These are phyloP conservation scores for Carallia brachiata DNA, from an alignment of 345 rosid genomes.

Conservation along the genomic window DNA sequence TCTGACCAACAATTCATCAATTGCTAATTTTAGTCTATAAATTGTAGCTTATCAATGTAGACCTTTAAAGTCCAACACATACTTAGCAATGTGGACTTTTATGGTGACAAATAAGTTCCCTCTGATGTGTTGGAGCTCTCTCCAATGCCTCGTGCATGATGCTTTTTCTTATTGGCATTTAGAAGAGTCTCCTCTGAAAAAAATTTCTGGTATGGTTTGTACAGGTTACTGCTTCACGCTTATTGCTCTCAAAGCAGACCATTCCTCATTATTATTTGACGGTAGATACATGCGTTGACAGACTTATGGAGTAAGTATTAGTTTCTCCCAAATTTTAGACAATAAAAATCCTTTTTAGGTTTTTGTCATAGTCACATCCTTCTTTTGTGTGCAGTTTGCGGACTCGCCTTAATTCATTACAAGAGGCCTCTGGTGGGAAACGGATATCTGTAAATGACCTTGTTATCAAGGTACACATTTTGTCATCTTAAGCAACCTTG, in stretches of 20 bases:
- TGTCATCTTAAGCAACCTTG: background rate
- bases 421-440: constrained; percentile 91
- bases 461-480: constrained; percentile 75
- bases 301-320: constrained; percentile 72
- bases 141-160: background rate
- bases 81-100: no score
- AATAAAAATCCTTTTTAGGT: background rate
- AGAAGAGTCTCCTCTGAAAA: constrained; percentile 5
- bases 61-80: no score
- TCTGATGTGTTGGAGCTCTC: background rate
- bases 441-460: constrained; percentile 91
- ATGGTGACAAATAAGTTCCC: background rate
- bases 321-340: constrained; percentile 5
- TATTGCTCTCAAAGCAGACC: constrained; percentile 88
- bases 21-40: background rate
- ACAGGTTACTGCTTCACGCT: constrained; percentile 92
- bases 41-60: no score
- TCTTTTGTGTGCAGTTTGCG: constrained; percentile 56
- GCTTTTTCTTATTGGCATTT: background rate
- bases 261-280: constrained; percentile 96
- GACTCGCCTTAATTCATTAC: constrained; percentile 71
- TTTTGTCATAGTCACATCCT: constrained; percentile 15
- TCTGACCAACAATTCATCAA: background rate
- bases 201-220: constrained; percentile 23
- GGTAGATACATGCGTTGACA: constrained; percentile 92